Base-by-base conservation (phyloP, 2,329 filamentous ascomycete genomes). In the Nigrospora oryzae region DNA sequence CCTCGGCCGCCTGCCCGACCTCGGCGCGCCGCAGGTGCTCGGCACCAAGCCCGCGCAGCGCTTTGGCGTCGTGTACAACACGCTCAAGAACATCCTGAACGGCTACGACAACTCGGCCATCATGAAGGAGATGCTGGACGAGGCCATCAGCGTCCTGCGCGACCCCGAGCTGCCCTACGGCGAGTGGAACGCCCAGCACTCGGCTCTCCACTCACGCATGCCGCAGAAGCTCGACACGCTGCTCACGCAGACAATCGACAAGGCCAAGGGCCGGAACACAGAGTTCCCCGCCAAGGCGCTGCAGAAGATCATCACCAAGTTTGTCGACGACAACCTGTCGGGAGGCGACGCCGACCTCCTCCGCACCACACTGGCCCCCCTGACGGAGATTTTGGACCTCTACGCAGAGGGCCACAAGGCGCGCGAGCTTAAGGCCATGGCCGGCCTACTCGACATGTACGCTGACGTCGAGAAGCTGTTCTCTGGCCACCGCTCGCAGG, bases 81-180 rank as follows among this genome's bases (percentile, higher is more conserved):
- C 89, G 49, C 78, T 97, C 38, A 73, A 79, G 60, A 90, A 96
- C 67, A 97, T 98, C 53, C 79, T 98, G 14, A 75, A 84, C 57
- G 93, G 93, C 48, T 98, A 89, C 61, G 93, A 98, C 69, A 98
- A 98, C 76, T 91, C 95, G 54, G 84, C 96, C 54, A 89, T 97
- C 66, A 95, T 98, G 91, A 78, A 81, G 42, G 68, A 81, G 48
- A 93, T 89, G 2, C 74, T 98, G 17, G 89, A 87, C 67, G 87
- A 93, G 61, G 74, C 97, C 34, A 83, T 96, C n/a, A 81, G 89
- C 48, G 90, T 98, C 11, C 79, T 98, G 17, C 84, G 91, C 36
- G 81, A 95, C 59, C 82, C 86, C 1, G 90, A 96, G 58, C 77
- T 98, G 51, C 93, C 93, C 1, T 98, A 93, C 63, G 89, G 91